Percentiles rank a stretch among this genome's conserved stretches.
Conservation (phyloP, 2,329 filamentous ascomycete species). For the Colletotrichum shisoi region DNA sequence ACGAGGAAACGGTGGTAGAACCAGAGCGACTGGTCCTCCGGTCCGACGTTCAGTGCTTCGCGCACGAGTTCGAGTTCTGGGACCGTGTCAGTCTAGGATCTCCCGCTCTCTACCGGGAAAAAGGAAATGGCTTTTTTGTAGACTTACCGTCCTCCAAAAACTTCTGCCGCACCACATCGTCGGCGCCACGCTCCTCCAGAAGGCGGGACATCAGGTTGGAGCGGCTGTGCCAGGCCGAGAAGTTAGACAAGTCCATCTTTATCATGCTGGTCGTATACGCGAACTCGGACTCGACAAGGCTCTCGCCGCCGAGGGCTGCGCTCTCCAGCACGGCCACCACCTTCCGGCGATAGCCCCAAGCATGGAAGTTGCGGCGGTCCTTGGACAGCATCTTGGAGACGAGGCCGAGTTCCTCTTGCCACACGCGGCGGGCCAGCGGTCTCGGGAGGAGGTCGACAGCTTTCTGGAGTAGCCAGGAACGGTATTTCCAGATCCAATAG, state of each 20-base stretch:
- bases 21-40: constrained; percentile 95
- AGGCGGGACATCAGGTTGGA: constrained; percentile 82
- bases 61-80: constrained; percentile 78
- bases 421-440: constrained; percentile 68
- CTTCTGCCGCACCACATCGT: constrained; percentile 66
- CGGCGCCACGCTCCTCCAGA: constrained; percentile 73
- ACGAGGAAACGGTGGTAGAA: constrained; percentile 94
- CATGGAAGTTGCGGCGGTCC: constrained; percentile 93
- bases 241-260: constrained; percentile 84
- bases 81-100: neutral
- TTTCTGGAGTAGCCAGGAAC: constrained; percentile 81
- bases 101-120: no score
- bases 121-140: no score
- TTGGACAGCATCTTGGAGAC: constrained; percentile 86
- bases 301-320: constrained; percentile 58
- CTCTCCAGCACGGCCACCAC: constrained; percentile 80
- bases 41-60: constrained; percentile 83
- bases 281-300: constrained; percentile 82
- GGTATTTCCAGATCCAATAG: constrained; percentile 99
- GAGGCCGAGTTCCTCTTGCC: constrained; percentile 83
- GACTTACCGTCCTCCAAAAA: constrained; percentile 75
- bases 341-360: constrained; percentile 88
- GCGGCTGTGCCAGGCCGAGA: constrained; percentile 94
- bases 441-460: constrained; percentile 70
- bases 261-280: constrained; percentile 93